Evolutionary conservation across 2,329 filamentous ascomycete species (phyloP), one percentile per base, ranked within the genome.

Genomic region (Cladorrhinum sp.): DNA sequence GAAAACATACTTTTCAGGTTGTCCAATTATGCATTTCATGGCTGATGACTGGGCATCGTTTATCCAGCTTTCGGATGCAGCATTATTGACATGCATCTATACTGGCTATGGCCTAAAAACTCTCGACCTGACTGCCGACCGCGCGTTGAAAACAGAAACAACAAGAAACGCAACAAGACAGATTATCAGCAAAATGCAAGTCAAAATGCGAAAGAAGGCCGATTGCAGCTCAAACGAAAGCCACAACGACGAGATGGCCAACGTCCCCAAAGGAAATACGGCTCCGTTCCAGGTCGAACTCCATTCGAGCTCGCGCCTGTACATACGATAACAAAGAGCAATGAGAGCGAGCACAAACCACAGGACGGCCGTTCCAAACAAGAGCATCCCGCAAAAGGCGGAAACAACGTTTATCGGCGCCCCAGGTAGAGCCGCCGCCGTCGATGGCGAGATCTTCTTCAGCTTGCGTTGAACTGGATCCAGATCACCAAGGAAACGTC

Each of bases 301-400:
- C 63, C 63, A 65, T 9, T n/a, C 14, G 28, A 65, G 23, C 20
- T 62, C 48, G 30, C 55, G 10, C 12, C 54, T 54, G 2, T 18
- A 30, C 3, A 50, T 8, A 3, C 59, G 52, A 21, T 61, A 58
- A 12, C 51, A 8, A 23, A 52, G 21, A 10, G 28, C 49, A 18
- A 59, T 23, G n/a, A 64, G 28, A 0, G 36, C 60, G 2, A 64
- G 24, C 4, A 62, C 7, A 18, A 65, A 12, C 60, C 60, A 64
- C 9, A 60, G n/a, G 7, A 28, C 48, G 2, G 58, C 60, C 60
- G 60, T 55, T 14, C 64, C 64, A 12, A 30, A 33, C 3, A 62
- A n/a, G 10, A 64, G 16, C 42, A 66, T 24, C 8, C 55, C 62
- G 9, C 64, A 20, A 4, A 63, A 6, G 21, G 61, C 50, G 16